phyloP scores from a whole-genome alignment of 2,329 filamentous ascomycete species.

The Paracoccidioides brasiliensis region DNA sequence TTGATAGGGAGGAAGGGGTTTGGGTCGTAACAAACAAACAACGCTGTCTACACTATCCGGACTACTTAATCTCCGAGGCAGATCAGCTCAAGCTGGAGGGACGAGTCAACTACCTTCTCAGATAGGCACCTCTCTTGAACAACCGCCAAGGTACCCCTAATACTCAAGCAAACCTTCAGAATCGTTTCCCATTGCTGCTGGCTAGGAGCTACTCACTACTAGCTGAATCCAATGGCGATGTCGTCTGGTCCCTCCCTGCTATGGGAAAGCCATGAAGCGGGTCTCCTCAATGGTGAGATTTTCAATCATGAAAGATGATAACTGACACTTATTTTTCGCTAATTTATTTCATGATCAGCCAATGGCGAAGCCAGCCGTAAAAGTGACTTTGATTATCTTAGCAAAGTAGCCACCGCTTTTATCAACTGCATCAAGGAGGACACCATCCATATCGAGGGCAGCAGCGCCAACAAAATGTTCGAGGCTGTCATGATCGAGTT shows the following conservation, averaged over 20 bases:
- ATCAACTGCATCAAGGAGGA: background rate
- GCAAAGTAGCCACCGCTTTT: constrained; percentile 3
- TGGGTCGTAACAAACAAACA: too few relatives aligned
- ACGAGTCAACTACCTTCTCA: too few relatives aligned
- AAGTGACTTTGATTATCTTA: constrained; percentile 7
- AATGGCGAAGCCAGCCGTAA: constrained; percentile 3
- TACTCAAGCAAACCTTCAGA: background rate
- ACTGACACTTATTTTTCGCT: background rate
- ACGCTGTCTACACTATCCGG: too few relatives aligned
- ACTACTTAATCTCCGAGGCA: too few relatives aligned
- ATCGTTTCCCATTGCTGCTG: background rate
- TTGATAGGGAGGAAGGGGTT: too few relatives aligned
- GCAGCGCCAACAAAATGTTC: background rate
- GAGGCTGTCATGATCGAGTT: constrained; percentile 1
- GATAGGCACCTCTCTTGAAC: background rate
- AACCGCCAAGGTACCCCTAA: background rate
- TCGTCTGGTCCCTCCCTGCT: background rate
- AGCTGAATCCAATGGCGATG: background rate
- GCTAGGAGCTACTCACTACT: background rate
- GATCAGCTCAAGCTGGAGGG: too few relatives aligned
- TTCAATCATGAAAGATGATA: background rate
- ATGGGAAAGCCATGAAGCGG: constrained; percentile 4
- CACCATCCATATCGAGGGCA: background rate
- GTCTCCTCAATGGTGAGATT: constrained; percentile 4
- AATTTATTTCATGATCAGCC: background rate